Evolutionary conservation across 1,139 yeast genomes (phyloP).

Genomic region (Casaregolazyma suthepensis): DNA sequence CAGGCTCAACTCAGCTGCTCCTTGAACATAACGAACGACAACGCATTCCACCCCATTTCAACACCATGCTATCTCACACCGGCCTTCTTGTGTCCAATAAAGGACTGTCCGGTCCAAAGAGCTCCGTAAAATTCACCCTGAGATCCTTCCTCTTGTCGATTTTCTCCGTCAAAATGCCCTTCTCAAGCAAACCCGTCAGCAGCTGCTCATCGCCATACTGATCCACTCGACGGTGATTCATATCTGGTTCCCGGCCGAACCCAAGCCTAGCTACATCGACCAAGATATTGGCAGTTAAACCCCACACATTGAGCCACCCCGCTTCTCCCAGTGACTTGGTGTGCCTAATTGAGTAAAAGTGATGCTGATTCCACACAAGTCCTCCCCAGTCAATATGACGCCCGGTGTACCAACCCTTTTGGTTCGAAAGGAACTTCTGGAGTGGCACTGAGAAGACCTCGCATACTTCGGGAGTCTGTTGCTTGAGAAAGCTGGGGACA

Average conservation of each 20-base stretch:
- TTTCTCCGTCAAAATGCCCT: conserved; percentile 22
- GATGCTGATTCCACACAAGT: conserved; percentile 27
- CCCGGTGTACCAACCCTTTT: conserved; percentile 31
- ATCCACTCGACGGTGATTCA: conserved; percentile 28
- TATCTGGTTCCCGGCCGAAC: conserved; percentile 37
- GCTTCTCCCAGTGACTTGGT: conserved; percentile 45
- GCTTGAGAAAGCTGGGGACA: conserved; percentile 29
- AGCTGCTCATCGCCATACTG: conserved; percentile 29
- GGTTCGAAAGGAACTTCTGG: conserved; percentile 22
- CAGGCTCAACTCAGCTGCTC: no score
- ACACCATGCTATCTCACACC: neutral
- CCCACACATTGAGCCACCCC: conserved; percentile 81
- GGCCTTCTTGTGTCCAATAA: conserved; percentile 19
- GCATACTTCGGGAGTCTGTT: conserved; percentile 32
- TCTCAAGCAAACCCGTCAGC: conserved; percentile 21
- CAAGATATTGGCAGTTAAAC: conserved; percentile 78
- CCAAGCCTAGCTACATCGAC: conserved; percentile 68
- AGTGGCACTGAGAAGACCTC: conserved; percentile 32
- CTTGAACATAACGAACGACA: neutral
- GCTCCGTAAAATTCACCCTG: conserved; percentile 20
- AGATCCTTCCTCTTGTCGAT: conserved; percentile 22
- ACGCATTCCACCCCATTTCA: neutral
- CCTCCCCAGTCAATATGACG: conserved; percentile 34
- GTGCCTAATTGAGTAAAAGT: conserved; percentile 33
- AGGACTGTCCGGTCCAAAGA: conserved; percentile 25